Evolutionary conservation across 305 asterid species (phyloP), one percentile per base, ranked within the genome.

Genomic region (Caryopteris hybrid): DNA sequence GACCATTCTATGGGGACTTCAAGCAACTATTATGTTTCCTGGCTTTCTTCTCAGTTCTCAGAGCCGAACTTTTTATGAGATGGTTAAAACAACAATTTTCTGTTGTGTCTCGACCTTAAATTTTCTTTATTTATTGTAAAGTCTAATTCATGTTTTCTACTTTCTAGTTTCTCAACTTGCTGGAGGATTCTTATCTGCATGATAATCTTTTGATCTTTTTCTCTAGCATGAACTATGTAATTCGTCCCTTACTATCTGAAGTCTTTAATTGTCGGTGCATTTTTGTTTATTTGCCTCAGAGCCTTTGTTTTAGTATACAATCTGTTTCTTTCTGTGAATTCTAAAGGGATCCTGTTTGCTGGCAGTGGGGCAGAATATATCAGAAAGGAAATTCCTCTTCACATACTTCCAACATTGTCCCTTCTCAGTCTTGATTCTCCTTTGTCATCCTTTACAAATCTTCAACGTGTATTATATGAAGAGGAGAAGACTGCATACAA

Each of bases 361-460:
- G 83, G 81, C 96, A 95, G 99, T 78, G 97, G 95, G 45, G 99
- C 99, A 53, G 97, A 92, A 74, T 95, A 27, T 78, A 85, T 88
- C 64, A 78, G 99, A 75, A 95, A 88, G 81, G 99, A 92, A 79
- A 81, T 95, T 54, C 95, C 96, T 74, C 99, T 95, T 68, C 80
- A 73, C 65, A 84, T 95, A 71, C 75, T 84, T 51, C 97, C 99
- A 45, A 65, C 96, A 25, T 76, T 89, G 2, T 78, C 90, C 73
- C 87, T 95, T 77, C 81, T 90, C 69, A 75, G 77, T 65, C 84
- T 89, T 2, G 92, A 90, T 64, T 80, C 92, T 43, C 95, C 97
- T 56, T 56, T 89, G 78, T 77, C 84, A 41, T 92, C 96, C 64
- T 92, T 85, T 68, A 71, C 87, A 23, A 85, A 82, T 64, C 95